Evolutionary conservation across 495 filamentous ascomycete species (phyloP).

Genomic region (Penicillium silybi): DNA sequence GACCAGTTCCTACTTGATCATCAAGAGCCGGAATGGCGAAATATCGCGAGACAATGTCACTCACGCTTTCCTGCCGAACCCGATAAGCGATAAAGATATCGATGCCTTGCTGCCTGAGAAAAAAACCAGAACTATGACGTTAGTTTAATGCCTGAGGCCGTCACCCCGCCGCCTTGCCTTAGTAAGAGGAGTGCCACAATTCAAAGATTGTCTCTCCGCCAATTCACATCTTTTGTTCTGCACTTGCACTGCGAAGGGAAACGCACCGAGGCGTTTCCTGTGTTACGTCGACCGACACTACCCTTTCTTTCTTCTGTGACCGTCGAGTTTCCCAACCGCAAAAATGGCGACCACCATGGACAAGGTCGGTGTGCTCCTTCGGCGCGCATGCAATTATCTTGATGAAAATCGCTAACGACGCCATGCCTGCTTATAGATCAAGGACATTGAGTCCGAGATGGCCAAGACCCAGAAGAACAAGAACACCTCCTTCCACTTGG

Average conservation of each 20-base stretch:
- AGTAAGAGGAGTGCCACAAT: constrained; percentile 31
- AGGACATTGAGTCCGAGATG: constrained; percentile 97
- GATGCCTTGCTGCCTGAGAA: constrained; percentile 1
- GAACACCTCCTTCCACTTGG: constrained; percentile 81
- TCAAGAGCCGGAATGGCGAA: constrained; percentile 1
- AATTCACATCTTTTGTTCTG: constrained; percentile 12
- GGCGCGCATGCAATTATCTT: constrained; percentile 4
- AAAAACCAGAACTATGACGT: constrained; percentile 16
- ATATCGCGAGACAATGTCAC: too few species aligned
- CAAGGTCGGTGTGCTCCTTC: constrained; percentile 58
- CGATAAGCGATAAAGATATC: constrained; percentile 25
- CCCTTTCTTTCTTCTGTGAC: constrained; percentile 7
- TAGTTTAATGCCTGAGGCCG: constrained; percentile 27
- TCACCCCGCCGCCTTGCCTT: constrained; percentile 22
- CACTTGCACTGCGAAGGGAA: constrained; percentile 9
- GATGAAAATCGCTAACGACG: constrained; percentile 22
- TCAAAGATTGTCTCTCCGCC: constrained; percentile 30
- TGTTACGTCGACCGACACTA: neutral
- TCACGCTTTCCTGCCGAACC: neutral
- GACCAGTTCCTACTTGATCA: neutral
- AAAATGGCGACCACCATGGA: constrained; percentile 95
- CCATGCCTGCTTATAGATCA: constrained; percentile 63
- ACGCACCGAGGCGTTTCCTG: constrained; percentile 1
- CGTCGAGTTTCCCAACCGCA: constrained; percentile 29
- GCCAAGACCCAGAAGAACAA: constrained; percentile 98